Percentiles rank a stretch among this genome's conserved stretches.
Evolutionary conservation across 176 grass and related monocot species (phyloP).

Genomic region (Ampelocalamus luodianensis): DNA sequence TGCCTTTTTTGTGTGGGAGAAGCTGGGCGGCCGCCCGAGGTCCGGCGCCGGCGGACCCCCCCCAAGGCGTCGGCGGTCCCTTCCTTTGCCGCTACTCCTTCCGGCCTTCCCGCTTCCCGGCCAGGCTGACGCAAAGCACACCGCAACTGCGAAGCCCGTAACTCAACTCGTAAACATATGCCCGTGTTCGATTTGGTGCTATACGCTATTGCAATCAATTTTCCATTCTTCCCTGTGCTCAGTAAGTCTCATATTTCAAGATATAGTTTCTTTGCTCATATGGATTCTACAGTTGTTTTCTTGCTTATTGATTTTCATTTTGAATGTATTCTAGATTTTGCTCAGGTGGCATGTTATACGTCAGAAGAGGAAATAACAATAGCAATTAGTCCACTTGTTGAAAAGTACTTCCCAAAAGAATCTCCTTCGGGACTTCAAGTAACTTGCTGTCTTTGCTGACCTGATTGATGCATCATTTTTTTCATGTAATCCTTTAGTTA

Average conservation of each 20-base stretch:
- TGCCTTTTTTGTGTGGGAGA: too few relatives aligned
- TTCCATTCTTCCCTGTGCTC: constrained; percentile 26
- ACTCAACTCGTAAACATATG: constrained; percentile 94
- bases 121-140: too few relatives aligned
- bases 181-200: constrained; percentile 75
- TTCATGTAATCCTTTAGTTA: neutral
- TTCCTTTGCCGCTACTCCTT: too few relatives aligned
- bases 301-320: constrained; percentile 24
- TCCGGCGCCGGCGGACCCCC: too few relatives aligned
- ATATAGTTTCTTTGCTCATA: neutral
- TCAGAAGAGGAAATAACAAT: constrained; percentile 92
- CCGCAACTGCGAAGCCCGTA: too few relatives aligned
- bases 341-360: constrained; percentile 88
- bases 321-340: constrained; percentile 68
- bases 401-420: constrained; percentile 75
- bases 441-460: constrained; percentile 3
- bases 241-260: constrained; percentile 3
- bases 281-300: neutral
- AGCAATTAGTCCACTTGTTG: constrained; percentile 77
- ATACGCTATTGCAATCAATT: constrained; percentile 13
- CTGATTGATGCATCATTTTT: constrained; percentile 16
- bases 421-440: constrained; percentile 65
- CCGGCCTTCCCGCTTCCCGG: too few relatives aligned
- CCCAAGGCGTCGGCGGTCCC: too few relatives aligned
- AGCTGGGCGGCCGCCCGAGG: too few relatives aligned